phyloP scores from a whole-genome alignment of 2,329 filamentous ascomycete species.

The Berkeleyomyces rouxiae region DNA sequence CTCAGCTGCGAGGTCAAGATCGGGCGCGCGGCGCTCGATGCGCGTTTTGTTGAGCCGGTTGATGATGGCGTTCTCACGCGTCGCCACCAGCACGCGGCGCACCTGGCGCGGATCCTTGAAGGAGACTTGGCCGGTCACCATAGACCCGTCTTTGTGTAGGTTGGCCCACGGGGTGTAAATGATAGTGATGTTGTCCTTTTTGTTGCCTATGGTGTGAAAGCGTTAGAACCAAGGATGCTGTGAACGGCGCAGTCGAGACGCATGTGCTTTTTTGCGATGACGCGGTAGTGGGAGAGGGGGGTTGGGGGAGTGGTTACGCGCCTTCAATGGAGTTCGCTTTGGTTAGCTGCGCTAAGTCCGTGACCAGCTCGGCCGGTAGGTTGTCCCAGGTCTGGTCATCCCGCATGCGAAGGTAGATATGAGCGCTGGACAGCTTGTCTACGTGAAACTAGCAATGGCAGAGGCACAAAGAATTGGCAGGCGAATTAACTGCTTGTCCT shows the following conservation, averaged over 20 bases:
- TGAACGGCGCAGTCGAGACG: not conserved
- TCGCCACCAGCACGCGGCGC: conserved; percentile 61
- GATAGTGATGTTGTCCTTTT: conserved; percentile 91
- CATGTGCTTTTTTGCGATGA: not conserved
- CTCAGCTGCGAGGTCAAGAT: conserved; percentile 55
- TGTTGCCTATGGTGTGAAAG: conserved; percentile 52
- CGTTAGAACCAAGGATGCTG: not conserved
- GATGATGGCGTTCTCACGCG: conserved; percentile 76
- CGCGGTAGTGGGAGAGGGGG: not conserved
- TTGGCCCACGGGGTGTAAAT: conserved; percentile 99
- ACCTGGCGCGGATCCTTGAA: conserved; percentile 84
- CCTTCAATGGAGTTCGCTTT: conserved; percentile 99
- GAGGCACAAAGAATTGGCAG: no score
- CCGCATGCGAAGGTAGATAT: conserved; percentile 79
- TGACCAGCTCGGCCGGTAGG: conserved; percentile 57
- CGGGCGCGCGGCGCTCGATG: conserved; percentile 58
- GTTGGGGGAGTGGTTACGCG: conserved; percentile 19
- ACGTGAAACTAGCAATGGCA: conserved; percentile 59
- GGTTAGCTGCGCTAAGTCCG: conserved; percentile 88
- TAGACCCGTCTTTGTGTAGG: conserved; percentile 83
- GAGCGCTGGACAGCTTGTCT: conserved; percentile 90
- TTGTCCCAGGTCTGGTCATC: conserved; percentile 71
- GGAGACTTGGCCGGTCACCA: conserved; percentile 87
- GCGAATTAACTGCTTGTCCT: no score
- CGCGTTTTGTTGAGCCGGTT: conserved; percentile 98